A percentile compares a stretch with the other conserved stretches of the same genome.
Conservation (phyloP, 805 yeast genomes). For the Lachancea lanzarotensis region DNA sequence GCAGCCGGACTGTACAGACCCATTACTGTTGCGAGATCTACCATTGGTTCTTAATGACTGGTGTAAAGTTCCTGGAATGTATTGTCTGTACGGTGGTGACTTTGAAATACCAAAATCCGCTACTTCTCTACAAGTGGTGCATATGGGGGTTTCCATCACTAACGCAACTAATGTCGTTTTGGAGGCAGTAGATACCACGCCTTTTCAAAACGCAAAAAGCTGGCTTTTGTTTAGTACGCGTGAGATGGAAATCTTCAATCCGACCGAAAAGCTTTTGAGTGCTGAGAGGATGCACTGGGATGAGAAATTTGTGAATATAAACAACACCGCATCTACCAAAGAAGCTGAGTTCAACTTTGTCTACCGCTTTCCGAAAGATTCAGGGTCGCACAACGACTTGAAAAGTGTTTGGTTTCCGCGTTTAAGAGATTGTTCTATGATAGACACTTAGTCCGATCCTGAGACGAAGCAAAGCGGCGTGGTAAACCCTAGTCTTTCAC, state of each 20-base stretch:
- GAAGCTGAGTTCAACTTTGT: not conserved
- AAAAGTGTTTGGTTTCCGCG: constrained; percentile 2
- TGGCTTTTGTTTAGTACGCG: constrained; percentile 3
- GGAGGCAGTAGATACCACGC: constrained; percentile 6
- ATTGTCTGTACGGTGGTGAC: constrained; percentile 5
- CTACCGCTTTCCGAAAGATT: constrained; percentile 3
- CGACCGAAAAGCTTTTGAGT: constrained; percentile 1
- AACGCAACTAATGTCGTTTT: not conserved
- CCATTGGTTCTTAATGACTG: constrained; percentile 6
- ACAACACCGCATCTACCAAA: not conserved
- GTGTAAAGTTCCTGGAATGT: constrained; percentile 3
- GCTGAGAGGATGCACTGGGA: constrained; percentile 5
- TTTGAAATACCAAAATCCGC: not conserved
- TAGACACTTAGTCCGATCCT: not conserved
- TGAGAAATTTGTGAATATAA: not conserved
- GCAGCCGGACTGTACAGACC: constrained; percentile 1
- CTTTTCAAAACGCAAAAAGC: not conserved
- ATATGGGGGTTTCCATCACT: constrained; percentile 3
- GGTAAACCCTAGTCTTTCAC: too few species aligned
- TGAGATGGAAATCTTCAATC: constrained; percentile 1
- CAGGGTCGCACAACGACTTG: not conserved
- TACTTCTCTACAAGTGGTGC: not conserved
- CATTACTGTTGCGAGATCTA: constrained; percentile 1
- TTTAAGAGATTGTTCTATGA: not conserved
- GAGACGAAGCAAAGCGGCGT: too few species aligned